Evolutionary conservation across 2,329 filamentous ascomycete species (phyloP).

Genomic region (Hypoxylon sp.): DNA sequence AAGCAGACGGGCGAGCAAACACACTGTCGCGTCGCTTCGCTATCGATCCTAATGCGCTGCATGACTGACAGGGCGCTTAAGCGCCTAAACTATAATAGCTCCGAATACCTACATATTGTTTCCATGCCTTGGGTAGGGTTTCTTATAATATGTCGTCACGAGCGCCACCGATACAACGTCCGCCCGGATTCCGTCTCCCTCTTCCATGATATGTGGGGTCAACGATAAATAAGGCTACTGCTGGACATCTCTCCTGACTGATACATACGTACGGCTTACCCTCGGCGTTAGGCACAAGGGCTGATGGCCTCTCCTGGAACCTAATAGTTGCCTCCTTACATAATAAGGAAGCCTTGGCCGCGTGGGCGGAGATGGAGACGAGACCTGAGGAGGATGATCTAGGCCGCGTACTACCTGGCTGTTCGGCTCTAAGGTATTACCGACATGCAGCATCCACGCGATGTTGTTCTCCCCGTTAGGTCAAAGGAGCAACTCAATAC

Average conservation of each 20-base stretch:
- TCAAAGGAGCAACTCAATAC: neutral
- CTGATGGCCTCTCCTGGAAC: neutral
- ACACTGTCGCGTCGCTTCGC: neutral
- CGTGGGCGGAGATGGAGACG: neutral
- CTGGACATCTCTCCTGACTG: constrained; percentile 12
- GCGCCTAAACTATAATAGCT: constrained; percentile 12
- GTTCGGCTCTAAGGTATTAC: neutral
- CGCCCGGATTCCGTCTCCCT: constrained; percentile 17
- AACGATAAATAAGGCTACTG: constrained; percentile 2
- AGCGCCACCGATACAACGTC: constrained; percentile 22
- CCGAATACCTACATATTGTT: neutral
- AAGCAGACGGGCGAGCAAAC: neutral
- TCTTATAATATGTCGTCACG: constrained; percentile 20
- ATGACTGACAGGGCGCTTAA: constrained; percentile 9
- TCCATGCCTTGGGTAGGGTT: constrained; percentile 21
- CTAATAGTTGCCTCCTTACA: neutral
- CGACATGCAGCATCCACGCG: neutral
- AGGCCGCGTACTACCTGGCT: neutral
- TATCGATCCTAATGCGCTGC: constrained; percentile 12
- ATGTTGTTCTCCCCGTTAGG: neutral
- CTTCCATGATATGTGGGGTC: constrained; percentile 1
- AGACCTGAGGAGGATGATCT: neutral
- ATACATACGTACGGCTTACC: neutral
- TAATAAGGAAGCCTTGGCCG: neutral
- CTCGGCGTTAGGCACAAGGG: constrained; percentile 2